Evolutionary conservation across 805 yeast species (phyloP).

Genomic region (Tetrapisispora phaffii): DNA sequence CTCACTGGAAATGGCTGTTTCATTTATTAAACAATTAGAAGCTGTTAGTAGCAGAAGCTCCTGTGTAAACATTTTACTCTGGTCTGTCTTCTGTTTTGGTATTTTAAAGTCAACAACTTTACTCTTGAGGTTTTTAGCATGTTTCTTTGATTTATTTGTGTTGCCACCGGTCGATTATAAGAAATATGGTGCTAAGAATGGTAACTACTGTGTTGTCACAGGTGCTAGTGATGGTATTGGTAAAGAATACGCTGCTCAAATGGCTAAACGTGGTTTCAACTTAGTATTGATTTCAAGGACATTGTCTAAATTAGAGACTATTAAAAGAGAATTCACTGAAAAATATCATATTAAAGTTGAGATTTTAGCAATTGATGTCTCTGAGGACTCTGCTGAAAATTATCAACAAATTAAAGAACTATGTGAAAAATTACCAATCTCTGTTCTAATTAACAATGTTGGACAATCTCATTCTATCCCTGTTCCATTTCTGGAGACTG

Average conservation of each 20-base stretch:
- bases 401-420: slow-evolving; percentile 43
- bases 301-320: slow-evolving; percentile 55
- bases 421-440: slow-evolving; percentile 45
- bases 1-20: slow-evolving; percentile 1
- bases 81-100: slow-evolving; percentile 49
- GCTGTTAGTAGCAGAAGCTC: slow-evolving; percentile 16
- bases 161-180: slow-evolving; percentile 48
- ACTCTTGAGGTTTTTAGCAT: slow-evolving; percentile 39
- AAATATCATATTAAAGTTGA: slow-evolving; percentile 55
- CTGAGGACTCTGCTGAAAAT: slow-evolving; percentile 49
- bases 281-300: slow-evolving; percentile 80
- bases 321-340: slow-evolving; percentile 52
- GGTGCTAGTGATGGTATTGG: slow-evolving; percentile 98
- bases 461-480: slow-evolving; percentile 94
- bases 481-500: slow-evolving; percentile 80
- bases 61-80: slow-evolving; percentile 23
- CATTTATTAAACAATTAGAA: slow-evolving; percentile 19
- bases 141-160: slow-evolving; percentile 53
- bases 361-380: slow-evolving; percentile 68
- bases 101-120: slow-evolving; percentile 45
- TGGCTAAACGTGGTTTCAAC: slow-evolving; percentile 79
- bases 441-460: slow-evolving; percentile 81
- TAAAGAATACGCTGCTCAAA: slow-evolving; percentile 76
- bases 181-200: slow-evolving; percentile 64
- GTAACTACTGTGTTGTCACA: slow-evolving; percentile 89